Percentiles rank a stretch among this genome's conserved stretches.
Evolutionary conservation across 176 grass and related monocot species (phyloP).

Genomic region (Musa schizocarpa): DNA sequence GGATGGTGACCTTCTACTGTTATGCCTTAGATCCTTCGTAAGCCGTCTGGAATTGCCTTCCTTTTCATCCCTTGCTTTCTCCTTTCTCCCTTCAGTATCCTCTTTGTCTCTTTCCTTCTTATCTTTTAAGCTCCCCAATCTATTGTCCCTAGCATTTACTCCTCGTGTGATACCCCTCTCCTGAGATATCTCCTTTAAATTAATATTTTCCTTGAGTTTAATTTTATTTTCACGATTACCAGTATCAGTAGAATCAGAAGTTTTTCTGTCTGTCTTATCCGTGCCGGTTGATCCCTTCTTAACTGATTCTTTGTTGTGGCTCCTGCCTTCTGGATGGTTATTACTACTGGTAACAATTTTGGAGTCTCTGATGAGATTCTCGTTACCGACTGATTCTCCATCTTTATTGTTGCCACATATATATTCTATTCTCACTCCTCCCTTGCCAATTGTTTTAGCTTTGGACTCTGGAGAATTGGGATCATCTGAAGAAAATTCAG

Average conservation of each 20-base stretch:
- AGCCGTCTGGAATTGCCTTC: conserved; percentile 32
- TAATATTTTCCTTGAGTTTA: conserved; percentile 29
- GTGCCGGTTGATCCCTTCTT: conserved; percentile 25
- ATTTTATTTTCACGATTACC: conserved; percentile 27
- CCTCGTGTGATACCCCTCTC: conserved; percentile 21
- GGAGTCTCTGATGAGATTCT: conserved; percentile 24
- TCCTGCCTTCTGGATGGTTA: conserved; percentile 27
- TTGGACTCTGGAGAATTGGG: conserved; percentile 17
- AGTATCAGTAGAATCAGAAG: conserved; percentile 30
- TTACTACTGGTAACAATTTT: conserved; percentile 18
- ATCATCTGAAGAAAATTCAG: background rate
- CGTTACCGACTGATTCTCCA: conserved; percentile 9
- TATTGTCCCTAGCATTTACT: conserved; percentile 17
- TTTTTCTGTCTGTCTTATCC: conserved; percentile 21
- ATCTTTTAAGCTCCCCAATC: conserved; percentile 20
- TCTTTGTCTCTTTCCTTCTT: conserved; percentile 48
- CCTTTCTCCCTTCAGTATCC: conserved; percentile 39
- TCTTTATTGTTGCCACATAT: conserved; percentile 10
- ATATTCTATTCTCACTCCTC: conserved; percentile 13
- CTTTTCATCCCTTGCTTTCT: conserved; percentile 36
- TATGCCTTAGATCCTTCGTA: conserved; percentile 35
- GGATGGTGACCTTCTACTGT: conserved; percentile 41
- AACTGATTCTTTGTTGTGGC: conserved; percentile 18
- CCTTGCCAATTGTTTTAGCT: conserved; percentile 13
- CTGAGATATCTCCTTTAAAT: conserved; percentile 38